phyloP scores from a whole-genome alignment of 257 asterid species.

The Fraxinus excelsior region DNA sequence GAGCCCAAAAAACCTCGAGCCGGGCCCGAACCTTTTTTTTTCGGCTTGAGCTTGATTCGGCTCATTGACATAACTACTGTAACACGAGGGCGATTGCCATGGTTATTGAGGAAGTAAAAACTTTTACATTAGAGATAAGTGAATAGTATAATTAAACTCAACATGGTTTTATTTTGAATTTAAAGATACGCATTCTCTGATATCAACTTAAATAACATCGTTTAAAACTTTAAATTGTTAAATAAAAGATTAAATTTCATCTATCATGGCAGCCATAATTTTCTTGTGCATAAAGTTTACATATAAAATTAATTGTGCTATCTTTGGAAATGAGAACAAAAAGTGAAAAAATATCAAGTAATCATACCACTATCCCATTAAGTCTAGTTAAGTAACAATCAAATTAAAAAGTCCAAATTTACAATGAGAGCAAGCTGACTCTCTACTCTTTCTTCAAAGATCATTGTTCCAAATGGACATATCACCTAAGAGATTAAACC shows the following conservation, averaged over 20 bases:
- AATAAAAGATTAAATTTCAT: not conserved
- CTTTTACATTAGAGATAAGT: no score
- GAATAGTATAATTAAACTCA: no score
- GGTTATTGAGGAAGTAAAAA: no score
- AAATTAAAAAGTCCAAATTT: slow-evolving; percentile 37
- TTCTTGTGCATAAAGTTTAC: slow-evolving; percentile 16
- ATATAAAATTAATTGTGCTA: slow-evolving; percentile 12
- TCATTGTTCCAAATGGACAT: slow-evolving; percentile 35
- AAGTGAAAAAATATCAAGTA: not conserved
- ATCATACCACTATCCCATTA: slow-evolving; percentile 27
- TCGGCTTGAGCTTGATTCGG: no score
- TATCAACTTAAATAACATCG: no score
- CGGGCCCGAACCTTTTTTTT: no score
- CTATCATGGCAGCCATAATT: slow-evolving; percentile 14
- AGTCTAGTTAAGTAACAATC: slow-evolving; percentile 22
- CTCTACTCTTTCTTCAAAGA: slow-evolving; percentile 26
- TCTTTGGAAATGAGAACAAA: slow-evolving; percentile 18
- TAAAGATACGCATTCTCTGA: no score
- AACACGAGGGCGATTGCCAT: no score
- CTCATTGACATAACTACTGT: no score
- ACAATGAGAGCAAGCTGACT: slow-evolving; percentile 43
- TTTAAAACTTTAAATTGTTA: no score
- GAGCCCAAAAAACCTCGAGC: no score
- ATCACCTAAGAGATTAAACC: slow-evolving; percentile 41
- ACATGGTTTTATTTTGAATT: no score